Conservation (phyloP, 2,329 filamentous ascomycete genomes). For the Sarocladium kiliense region DNA sequence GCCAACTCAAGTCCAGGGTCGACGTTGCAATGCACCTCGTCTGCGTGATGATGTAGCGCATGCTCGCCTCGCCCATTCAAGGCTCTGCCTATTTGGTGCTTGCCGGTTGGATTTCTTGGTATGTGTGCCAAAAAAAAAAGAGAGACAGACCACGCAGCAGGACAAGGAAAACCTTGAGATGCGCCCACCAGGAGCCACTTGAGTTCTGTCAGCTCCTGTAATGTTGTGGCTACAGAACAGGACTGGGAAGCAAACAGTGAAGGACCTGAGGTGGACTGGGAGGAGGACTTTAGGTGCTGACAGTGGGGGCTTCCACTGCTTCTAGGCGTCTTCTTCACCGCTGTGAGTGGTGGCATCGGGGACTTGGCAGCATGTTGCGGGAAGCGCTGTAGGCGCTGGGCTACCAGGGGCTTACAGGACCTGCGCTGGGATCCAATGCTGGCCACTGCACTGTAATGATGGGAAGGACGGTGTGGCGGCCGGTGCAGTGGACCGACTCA, state of each 20-base stretch:
- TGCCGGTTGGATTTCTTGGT: not conserved
- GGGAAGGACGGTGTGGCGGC: not conserved
- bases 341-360: not conserved
- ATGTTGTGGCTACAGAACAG: no score
- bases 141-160: not conserved
- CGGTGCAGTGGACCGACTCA: not conserved
- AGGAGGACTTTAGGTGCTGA: slow-evolving; percentile 5
- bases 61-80: not conserved
- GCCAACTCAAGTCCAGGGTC: no score
- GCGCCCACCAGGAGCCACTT: not conserved
- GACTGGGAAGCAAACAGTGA: no score
- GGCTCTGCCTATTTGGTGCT: not conserved
- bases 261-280: no score
- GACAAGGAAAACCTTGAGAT: not conserved
- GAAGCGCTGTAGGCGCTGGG: not conserved
- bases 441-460: not conserved
- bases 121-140: not conserved
- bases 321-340: slow-evolving; percentile 4
- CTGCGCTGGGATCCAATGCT: not conserved
- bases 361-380: not conserved
- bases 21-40: not conserved
- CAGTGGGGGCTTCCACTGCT: not conserved
- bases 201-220: not conserved
- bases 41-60: slow-evolving; percentile 4
- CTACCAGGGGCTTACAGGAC: not conserved